Conservation (phyloP, 306 rosid genomes). For the Gleditsia sinensis region DNA sequence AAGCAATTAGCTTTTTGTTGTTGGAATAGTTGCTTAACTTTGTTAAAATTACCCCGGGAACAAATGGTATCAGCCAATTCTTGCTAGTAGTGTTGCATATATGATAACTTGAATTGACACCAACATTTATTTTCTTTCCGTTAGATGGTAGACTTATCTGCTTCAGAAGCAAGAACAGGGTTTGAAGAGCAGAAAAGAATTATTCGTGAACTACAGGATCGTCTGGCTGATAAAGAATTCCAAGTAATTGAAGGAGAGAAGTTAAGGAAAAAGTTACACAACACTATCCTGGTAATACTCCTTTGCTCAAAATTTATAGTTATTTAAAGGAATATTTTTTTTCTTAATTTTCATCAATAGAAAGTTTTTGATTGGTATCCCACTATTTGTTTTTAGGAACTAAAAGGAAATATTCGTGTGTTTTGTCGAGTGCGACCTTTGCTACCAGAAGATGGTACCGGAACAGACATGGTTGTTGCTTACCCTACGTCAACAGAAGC, state of each 20-base stretch:
- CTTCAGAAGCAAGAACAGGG: constrained; percentile 55
- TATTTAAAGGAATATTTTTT: too few species aligned
- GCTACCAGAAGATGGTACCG: constrained; percentile 79
- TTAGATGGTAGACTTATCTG: constrained; percentile 70
- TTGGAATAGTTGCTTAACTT: background rate
- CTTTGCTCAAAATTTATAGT: background rate
- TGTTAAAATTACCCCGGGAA: background rate
- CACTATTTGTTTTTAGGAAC: constrained; percentile 53
- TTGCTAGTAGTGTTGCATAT: background rate
- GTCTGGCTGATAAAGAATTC: constrained; percentile 64
- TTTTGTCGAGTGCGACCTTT: constrained; percentile 94
- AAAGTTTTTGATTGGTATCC: background rate
- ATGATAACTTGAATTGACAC: constrained; percentile 7
- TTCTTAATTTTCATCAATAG: background rate
- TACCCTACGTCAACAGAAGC: constrained; percentile 84
- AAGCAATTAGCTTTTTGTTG: background rate
- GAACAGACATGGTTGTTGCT: constrained; percentile 63
- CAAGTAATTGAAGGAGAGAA: constrained; percentile 81
- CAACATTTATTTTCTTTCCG: background rate
- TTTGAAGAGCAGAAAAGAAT: constrained; percentile 66
- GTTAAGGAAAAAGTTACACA: constrained; percentile 79
- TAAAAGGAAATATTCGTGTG: constrained; percentile 95
- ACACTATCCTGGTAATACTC: constrained; percentile 74
- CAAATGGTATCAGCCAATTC: background rate
- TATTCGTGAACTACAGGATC: constrained; percentile 58